A percentile compares a stretch with the other conserved stretches of the same genome.
phyloP scores from a whole-genome alignment of 169 alveolate genomes.

The Eimeria acervulina region DNA sequence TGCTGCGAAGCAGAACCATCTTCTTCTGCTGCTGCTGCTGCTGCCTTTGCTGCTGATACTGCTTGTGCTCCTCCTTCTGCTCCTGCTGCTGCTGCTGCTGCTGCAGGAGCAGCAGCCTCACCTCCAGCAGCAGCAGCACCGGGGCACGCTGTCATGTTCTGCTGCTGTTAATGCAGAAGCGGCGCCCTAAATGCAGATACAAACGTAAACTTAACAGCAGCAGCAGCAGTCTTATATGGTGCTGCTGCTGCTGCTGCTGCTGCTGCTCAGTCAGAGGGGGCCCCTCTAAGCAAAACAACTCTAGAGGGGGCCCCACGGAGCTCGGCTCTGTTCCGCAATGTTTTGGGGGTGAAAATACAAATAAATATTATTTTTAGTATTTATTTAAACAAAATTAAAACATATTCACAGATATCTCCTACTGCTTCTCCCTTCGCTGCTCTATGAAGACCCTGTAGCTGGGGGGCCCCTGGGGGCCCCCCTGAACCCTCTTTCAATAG shows the following conservation, averaged over 20 bases:
- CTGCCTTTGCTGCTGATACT: slow-evolving; percentile 19
- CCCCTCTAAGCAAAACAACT: too few relatives aligned
- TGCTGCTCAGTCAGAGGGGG: too few relatives aligned
- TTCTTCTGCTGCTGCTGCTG: slow-evolving; percentile 7
- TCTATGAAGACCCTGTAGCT: neutral
- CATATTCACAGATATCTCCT: neutral
- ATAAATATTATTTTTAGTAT: too few relatives aligned
- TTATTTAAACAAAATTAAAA: too few relatives aligned
- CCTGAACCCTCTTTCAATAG: neutral
- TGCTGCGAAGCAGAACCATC: neutral
- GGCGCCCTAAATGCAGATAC: too few relatives aligned
- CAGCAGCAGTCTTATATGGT: too few relatives aligned
- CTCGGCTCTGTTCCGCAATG: neutral
- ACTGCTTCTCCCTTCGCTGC: neutral
- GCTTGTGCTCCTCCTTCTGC: neutral
- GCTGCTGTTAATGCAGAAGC: neutral
- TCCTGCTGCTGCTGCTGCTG: too few relatives aligned
- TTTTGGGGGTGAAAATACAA: neutral
- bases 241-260: too few relatives aligned
- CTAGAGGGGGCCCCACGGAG: neutral
- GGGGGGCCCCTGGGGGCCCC: neutral
- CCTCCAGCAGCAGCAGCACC: neutral
- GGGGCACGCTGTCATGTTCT: neutral
- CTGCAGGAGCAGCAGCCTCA: too few relatives aligned
- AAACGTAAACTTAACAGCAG: neutral